Conservation (phyloP, 2,329 filamentous ascomycete genomes). For the Fusarium sp. region DNA sequence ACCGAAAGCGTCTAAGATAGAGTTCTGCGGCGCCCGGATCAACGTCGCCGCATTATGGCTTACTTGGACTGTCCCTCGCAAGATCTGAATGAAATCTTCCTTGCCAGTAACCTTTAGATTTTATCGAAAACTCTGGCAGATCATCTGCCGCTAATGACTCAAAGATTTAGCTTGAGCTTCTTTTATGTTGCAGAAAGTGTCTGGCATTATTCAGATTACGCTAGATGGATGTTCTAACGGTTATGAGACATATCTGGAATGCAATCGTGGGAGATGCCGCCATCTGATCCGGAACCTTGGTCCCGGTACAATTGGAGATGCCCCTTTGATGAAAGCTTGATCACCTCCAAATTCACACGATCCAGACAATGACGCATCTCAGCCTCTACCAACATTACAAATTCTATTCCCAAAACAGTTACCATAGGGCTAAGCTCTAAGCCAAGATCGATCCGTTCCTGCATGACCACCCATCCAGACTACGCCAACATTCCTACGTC, state of each 20-base stretch:
- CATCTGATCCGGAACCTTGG: background rate
- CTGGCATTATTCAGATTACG: too few relatives aligned
- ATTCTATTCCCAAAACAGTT: background rate
- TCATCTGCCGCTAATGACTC: background rate
- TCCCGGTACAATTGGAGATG: background rate
- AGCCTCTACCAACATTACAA: background rate
- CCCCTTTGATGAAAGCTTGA: background rate
- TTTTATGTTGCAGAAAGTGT: fast-evolving
- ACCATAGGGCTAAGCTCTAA: background rate
- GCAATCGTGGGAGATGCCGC: too few relatives aligned
- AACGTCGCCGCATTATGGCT: background rate
- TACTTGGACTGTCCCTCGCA: fast-evolving
- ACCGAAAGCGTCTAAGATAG: background rate
- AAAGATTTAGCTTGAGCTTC: fast-evolving
- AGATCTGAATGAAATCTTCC: background rate
- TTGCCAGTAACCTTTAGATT: background rate
- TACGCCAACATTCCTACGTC: background rate
- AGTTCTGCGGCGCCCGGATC: background rate
- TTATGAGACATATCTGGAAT: background rate
- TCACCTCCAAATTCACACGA: too few relatives aligned
- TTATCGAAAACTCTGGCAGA: too few relatives aligned
- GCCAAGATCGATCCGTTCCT: background rate
- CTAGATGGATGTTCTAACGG: background rate
- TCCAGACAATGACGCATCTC: too few relatives aligned
- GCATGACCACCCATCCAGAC: background rate